Evolutionary conservation across 2,329 filamentous ascomycete species (phyloP).

Genomic region (Conoideocrella luteorostrata): DNA sequence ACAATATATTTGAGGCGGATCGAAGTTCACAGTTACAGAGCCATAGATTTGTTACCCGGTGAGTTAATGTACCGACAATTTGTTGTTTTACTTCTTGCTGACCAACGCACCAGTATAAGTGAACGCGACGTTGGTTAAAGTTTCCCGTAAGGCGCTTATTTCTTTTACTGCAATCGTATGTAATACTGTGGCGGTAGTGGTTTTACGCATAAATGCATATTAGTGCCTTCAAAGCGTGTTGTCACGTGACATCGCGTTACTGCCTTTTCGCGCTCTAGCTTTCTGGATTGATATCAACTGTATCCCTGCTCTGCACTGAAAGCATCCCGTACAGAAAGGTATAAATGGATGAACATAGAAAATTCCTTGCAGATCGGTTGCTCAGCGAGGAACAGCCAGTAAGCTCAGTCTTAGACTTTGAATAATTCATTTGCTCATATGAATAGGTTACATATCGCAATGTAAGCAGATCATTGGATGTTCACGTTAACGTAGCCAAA

Average conservation of each 20-base stretch:
- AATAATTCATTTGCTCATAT: neutral
- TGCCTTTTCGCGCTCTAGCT: slow-evolving; percentile 9
- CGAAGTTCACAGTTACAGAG: too few relatives aligned
- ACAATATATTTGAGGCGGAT: too few relatives aligned
- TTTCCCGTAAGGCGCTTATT: too few relatives aligned
- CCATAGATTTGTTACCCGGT: slow-evolving; percentile 1
- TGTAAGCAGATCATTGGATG: slow-evolving; percentile 72
- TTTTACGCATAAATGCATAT: neutral
- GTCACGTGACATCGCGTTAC: slow-evolving; percentile 31
- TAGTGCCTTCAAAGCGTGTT: neutral
- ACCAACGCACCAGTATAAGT: neutral
- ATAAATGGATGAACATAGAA: slow-evolving; percentile 56
- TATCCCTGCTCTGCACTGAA: too few relatives aligned
- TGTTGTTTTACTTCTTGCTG: too few relatives aligned
- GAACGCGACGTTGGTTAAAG: too few relatives aligned
- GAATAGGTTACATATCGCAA: slow-evolving; percentile 77
- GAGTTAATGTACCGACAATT: too few relatives aligned
- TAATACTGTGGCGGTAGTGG: neutral
- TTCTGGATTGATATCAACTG: too few relatives aligned
- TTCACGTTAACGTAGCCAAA: slow-evolving; percentile 84
- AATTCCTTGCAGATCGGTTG: slow-evolving; percentile 68
- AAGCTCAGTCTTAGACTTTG: slow-evolving; percentile 22
- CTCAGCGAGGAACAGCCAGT: slow-evolving; percentile 71
- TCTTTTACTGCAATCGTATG: neutral
- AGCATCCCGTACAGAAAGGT: neutral